Evolutionary conservation across 106 monocot species (phyloP).

Genomic region (Chionographis japonica): DNA sequence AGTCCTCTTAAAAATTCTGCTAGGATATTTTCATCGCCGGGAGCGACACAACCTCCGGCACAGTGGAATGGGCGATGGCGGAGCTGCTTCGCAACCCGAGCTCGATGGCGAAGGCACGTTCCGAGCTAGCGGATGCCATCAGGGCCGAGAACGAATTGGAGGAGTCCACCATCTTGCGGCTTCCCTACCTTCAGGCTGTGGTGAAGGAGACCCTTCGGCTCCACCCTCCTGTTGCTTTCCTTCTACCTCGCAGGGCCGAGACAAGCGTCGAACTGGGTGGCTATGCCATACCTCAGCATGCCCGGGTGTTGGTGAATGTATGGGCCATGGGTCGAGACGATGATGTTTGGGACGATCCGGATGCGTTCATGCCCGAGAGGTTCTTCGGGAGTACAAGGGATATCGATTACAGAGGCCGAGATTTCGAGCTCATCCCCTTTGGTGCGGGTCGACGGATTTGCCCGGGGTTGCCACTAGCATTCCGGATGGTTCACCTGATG

Average conservation of each 20-base stretch:
- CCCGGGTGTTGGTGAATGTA: neutral
- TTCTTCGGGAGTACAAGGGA: neutral
- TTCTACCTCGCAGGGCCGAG: neutral
- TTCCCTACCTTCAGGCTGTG: slow-evolving; percentile 24
- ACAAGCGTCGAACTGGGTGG: neutral
- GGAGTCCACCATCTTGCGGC: slow-evolving; percentile 10
- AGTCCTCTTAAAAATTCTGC: too few species aligned
- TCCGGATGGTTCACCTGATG: slow-evolving; percentile 3
- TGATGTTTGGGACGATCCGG: neutral
- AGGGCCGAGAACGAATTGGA: neutral
- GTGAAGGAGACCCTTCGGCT: neutral
- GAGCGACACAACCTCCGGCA: too few species aligned
- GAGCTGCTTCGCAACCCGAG: too few species aligned
- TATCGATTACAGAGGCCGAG: neutral
- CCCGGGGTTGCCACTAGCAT: slow-evolving; percentile 19
- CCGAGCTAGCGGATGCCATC: neutral
- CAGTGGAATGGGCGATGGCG: too few species aligned
- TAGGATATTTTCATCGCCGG: too few species aligned
- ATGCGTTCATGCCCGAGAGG: slow-evolving; percentile 1
- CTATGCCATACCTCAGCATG: neutral
- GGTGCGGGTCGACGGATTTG: slow-evolving; percentile 26
- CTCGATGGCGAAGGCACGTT: neutral
- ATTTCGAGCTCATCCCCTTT: slow-evolving; percentile 32
- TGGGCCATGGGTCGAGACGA: neutral
- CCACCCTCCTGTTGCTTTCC: slow-evolving; percentile 16